A percentile compares a stretch with the other conserved stretches of the same genome.
Evolutionary conservation across 306 rosid species (phyloP).

Genomic region (Sphenostylis stenocarpa): DNA sequence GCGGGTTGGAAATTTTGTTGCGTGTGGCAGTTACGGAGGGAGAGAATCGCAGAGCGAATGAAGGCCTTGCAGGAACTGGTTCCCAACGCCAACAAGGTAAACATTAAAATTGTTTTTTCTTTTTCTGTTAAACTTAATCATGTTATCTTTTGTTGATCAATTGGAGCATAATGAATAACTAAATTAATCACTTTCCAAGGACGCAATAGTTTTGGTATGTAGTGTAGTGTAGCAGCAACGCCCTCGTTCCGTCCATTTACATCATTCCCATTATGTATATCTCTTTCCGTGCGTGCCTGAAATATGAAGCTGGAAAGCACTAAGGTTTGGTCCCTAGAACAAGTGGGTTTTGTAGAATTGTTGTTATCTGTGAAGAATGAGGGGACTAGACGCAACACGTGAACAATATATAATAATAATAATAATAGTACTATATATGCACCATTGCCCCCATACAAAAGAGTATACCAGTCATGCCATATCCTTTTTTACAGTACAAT

Average conservation of each 20-base stretch:
- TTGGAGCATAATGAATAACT: neutral
- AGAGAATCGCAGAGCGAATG: constrained; percentile 99
- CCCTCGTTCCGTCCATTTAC: neutral
- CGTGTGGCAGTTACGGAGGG: constrained; percentile 82
- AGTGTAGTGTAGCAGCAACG: neutral
- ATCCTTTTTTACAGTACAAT: neutral
- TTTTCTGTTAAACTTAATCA: neutral
- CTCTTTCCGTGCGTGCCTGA: constrained; percentile 30
- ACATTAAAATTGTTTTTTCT: neutral
- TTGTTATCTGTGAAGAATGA: neutral
- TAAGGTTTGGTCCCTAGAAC: neutral
- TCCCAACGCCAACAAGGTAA: constrained; percentile 96
- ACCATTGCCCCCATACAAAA: neutral
- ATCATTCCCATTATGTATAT: constrained; percentile 1
- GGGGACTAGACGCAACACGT: neutral
- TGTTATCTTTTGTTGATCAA: neutral
- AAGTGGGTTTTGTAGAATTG: constrained; percentile 9
- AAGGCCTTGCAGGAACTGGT: constrained; percentile 95
- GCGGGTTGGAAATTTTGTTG: neutral
- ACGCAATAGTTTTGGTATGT: neutral
- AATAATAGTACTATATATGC: neutral
- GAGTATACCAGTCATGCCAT: neutral
- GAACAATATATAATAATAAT: neutral
- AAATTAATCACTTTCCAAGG: neutral
- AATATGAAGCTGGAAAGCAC: constrained; percentile 8